Evolutionary conservation across 2,329 filamentous ascomycete species (phyloP), one percentile per base, ranked within the genome.

Genomic region (Aspergillus jensenii): DNA sequence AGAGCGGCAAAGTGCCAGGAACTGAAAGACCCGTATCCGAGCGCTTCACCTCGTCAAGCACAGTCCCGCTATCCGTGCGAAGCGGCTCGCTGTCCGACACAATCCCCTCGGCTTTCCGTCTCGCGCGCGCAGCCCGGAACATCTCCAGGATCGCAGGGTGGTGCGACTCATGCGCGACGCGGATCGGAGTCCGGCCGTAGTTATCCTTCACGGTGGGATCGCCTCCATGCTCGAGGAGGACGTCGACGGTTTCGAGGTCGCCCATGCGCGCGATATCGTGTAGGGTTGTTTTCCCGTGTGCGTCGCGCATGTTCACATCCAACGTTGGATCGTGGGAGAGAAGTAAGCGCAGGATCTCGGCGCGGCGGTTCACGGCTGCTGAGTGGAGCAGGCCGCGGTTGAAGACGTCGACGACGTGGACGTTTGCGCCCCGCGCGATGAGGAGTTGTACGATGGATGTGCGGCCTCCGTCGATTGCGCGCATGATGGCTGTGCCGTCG

Each of bases 361-460:
- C 15, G 6, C 56, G 50, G 4, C 37, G 33, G 17, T 58, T 58
- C 7, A 52, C 51, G 7, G 56, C 56, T 1, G 56, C 56, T 3
- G 43, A 47, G 4, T 54, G 50, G 2, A 58, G 40, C 15, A 58
- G 33, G 7, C 56, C 56, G 4, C 56, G 50, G 9, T 44, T 45
- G 39, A 58, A 54, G 19, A n/a, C 23, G 39, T 58, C 56, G 27
- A 54, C 49, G 45, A 54, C 50, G 31, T 54, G 56, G n/a, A 58
- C 15, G 11, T 58, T 49, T 27, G 56, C 56, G 3, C 56, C 56
- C 0, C 51, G 50, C 1, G 39, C 7, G 2, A 54, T 40, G 17
- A 58, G 51, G 4, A 58, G 31, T 12, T 54, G 17, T 1, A 58
- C 56, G 15, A 40, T 43, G 19, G 56, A 40, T 11, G 44, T 50